A percentile compares a stretch with the other conserved stretches of the same genome.
These are phyloP conservation scores for Sporisorium sorghi DNA, from an alignment of 1,284 basidiomycete genomes.

Conservation along the genomic window DNA sequence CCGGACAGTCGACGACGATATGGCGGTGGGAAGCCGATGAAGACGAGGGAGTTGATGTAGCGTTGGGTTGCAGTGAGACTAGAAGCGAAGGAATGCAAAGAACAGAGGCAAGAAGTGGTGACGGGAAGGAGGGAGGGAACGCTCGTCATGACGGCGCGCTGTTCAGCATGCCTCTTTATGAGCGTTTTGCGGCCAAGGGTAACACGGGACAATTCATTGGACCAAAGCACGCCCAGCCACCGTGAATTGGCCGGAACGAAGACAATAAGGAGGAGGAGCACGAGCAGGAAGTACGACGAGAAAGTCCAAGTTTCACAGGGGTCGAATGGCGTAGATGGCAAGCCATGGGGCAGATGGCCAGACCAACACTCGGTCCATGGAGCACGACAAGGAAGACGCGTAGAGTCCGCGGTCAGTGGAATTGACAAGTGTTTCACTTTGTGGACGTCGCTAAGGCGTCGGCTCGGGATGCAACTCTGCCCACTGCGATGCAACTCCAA, in stretches of 20 bases:
- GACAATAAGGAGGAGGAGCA: background rate
- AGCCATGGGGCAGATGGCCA: background rate
- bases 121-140: background rate
- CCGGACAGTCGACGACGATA: background rate
- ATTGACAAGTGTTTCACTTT: background rate
- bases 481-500: background rate
- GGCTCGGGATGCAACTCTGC: background rate
- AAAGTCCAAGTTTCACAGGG: background rate
- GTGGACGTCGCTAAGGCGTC: background rate
- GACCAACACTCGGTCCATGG: background rate
- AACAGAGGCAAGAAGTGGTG: background rate
- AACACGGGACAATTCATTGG: background rate
- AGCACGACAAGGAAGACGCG: background rate
- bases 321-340: constrained; percentile 3
- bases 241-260: background rate
- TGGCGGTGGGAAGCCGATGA: background rate
- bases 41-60: background rate
- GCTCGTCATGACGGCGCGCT: background rate
- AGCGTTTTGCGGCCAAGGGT: background rate
- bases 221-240: background rate
- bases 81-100: background rate
- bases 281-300: background rate
- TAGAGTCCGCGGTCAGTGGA: background rate
- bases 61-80: background rate
- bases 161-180: constrained; percentile 1